Conservation (phyloP, 75 land plant genomes). For the Picea glauca region DNA sequence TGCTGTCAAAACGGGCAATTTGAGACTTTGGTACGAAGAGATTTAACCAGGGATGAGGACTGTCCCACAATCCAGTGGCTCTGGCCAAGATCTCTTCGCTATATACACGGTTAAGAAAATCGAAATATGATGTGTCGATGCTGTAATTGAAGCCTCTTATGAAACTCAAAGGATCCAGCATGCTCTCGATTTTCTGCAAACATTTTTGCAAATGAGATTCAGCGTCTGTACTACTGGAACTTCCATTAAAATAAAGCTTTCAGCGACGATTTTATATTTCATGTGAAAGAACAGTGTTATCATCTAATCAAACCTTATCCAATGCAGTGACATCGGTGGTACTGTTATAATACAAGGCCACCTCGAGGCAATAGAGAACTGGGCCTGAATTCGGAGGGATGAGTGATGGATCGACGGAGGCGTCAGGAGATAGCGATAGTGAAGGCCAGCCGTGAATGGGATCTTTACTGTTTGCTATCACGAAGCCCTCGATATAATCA, state of each 20-base stretch:
- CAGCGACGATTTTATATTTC: too few species aligned
- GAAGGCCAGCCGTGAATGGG: conserved; percentile 53
- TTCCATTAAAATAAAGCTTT: too few species aligned
- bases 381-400: conserved; percentile 61
- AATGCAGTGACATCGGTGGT: conserved; percentile 15
- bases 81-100: conserved; percentile 48
- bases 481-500: conserved; percentile 92
- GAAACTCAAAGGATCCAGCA: conserved; percentile 37
- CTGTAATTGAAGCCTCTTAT: conserved; percentile 36
- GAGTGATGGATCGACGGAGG: conserved; percentile 29
- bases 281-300: too few species aligned
- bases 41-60: conserved; percentile 84
- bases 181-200: conserved; percentile 31
- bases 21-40: conserved; percentile 49
- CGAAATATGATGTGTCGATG: conserved; percentile 54
- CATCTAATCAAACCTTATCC: conserved; percentile 23
- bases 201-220: not conserved
- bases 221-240: not conserved
- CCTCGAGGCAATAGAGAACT: conserved; percentile 77
- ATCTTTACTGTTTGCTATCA: conserved; percentile 57
- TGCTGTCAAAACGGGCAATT: conserved; percentile 49
- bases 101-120: conserved; percentile 62
- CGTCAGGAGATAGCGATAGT: conserved; percentile 36
- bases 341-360: conserved; percentile 46
- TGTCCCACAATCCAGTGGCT: conserved; percentile 55